phyloP scores from a whole-genome alignment of 805 yeast species.

The Kodamaea kaohsiungensis region DNA sequence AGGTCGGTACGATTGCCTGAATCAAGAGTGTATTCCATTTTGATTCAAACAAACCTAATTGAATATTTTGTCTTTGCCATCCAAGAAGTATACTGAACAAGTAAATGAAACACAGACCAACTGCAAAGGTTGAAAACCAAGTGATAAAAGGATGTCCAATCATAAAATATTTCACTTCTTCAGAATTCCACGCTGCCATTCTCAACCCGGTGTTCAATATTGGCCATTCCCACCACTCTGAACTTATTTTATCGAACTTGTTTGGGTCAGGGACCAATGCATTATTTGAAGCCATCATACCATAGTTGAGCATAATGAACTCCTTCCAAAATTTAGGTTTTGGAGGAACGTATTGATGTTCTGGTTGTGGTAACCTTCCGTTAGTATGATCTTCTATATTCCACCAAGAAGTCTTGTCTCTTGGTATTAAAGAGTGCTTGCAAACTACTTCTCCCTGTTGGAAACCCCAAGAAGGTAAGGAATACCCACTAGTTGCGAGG shows the following conservation, averaged over 20 bases:
- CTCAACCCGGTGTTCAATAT: constrained; percentile 65
- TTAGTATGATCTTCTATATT: constrained; percentile 72
- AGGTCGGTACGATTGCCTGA: constrained; percentile 36
- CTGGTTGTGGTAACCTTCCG: constrained; percentile 40
- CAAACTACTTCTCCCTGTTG: constrained; percentile 82
- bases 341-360: constrained; percentile 36
- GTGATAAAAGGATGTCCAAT: constrained; percentile 80
- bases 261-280: constrained; percentile 78
- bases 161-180: constrained; percentile 57
- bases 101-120: constrained; percentile 24
- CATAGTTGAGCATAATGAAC: constrained; percentile 69
- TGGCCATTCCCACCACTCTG: constrained; percentile 87
- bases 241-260: constrained; percentile 69
- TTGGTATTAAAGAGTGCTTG: constrained; percentile 48
- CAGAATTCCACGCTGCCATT: constrained; percentile 71
- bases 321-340: constrained; percentile 59
- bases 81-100: constrained; percentile 18
- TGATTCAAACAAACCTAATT: constrained; percentile 22
- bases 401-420: constrained; percentile 77
- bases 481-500: constrained; percentile 68
- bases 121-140: constrained; percentile 46
- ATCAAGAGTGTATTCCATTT: constrained; percentile 30
- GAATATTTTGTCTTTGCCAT: constrained; percentile 36
- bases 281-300: constrained; percentile 83
- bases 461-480: constrained; percentile 82